Evolutionary conservation across 2,329 filamentous ascomycete species (phyloP).

Genomic region (Penicillium sp.): DNA sequence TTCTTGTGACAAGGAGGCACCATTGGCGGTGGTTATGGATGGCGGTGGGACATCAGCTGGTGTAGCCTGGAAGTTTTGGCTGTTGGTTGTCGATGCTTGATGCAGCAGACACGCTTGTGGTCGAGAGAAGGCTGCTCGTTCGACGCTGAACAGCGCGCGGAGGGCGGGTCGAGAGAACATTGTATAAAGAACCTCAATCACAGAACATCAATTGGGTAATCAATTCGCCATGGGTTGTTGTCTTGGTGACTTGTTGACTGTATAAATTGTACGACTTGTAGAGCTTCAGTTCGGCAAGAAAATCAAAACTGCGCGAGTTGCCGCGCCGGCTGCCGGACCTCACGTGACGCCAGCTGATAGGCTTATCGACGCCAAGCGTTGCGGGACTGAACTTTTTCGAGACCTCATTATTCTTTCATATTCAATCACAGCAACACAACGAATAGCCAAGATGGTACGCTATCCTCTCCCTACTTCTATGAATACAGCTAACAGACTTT

Average conservation of each 20-base stretch:
- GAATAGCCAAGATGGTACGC: constrained; percentile 8
- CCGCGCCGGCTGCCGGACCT: constrained; percentile 24
- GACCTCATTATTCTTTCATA: background rate
- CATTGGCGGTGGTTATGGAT: constrained; percentile 8
- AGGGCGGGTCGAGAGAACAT: constrained; percentile 39
- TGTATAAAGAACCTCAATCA: too few species aligned
- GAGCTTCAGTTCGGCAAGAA: constrained; percentile 21
- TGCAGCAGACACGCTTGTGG: constrained; percentile 39
- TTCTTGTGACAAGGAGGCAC: constrained; percentile 6
- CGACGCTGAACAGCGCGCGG: constrained; percentile 24
- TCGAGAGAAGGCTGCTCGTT: constrained; percentile 22
- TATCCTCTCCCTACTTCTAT: background rate
- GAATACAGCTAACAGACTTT: background rate
- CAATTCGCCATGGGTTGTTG: too few species aligned
- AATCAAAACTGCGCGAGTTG: constrained; percentile 28
- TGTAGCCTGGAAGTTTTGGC: constrained; percentile 25
- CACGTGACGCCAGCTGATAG: constrained; percentile 22
- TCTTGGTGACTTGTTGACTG: background rate
- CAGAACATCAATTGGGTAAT: too few species aligned
- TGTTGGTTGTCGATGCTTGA: constrained; percentile 29
- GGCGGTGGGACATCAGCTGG: constrained; percentile 22
- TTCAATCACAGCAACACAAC: background rate
- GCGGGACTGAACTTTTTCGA: background rate
- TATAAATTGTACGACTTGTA: constrained; percentile 5
- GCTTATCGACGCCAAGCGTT: background rate